Conservation (phyloP, 2,329 filamentous ascomycete species). For the Ascochyta fabae region DNA sequence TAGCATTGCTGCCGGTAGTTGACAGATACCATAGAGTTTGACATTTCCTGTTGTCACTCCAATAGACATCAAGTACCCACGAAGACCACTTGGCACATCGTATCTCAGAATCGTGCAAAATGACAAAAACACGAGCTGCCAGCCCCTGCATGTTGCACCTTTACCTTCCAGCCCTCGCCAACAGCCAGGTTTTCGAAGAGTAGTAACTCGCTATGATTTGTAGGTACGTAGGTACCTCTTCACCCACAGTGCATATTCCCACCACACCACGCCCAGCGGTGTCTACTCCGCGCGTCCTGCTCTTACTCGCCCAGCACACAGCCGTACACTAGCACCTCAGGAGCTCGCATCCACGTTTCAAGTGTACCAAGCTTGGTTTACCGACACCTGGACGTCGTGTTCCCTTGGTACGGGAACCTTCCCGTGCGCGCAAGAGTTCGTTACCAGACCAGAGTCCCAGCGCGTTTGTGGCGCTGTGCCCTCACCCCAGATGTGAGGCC, state of each 20-base stretch:
- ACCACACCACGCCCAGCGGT: background rate
- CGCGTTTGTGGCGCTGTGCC: conserved; percentile 3
- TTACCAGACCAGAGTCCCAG: background rate
- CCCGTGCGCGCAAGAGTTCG: background rate
- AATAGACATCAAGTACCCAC: background rate
- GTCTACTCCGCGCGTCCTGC: background rate
- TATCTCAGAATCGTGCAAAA: background rate
- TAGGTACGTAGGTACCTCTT: background rate
- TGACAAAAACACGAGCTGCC: too few species aligned
- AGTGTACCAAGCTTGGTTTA: background rate
- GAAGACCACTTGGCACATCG: conserved; percentile 2
- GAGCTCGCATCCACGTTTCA: conserved; percentile 3
- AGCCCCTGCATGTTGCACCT: background rate
- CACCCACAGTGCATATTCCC: background rate
- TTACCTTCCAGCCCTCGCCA: background rate
- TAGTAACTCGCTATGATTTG: background rate
- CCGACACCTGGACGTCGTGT: background rate
- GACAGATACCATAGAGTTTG: background rate
- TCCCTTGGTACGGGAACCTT: conserved; percentile 3
- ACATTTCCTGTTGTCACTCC: background rate
- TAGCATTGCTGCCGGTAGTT: background rate
- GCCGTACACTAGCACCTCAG: background rate
- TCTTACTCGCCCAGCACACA: conserved; percentile 1
- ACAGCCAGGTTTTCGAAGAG: background rate
- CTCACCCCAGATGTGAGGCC: conserved; percentile 4